These are phyloP conservation scores for Colletotrichum cereale DNA, from an alignment of 2,329 filamentous ascomycete species.

Conservation along the genomic window DNA sequence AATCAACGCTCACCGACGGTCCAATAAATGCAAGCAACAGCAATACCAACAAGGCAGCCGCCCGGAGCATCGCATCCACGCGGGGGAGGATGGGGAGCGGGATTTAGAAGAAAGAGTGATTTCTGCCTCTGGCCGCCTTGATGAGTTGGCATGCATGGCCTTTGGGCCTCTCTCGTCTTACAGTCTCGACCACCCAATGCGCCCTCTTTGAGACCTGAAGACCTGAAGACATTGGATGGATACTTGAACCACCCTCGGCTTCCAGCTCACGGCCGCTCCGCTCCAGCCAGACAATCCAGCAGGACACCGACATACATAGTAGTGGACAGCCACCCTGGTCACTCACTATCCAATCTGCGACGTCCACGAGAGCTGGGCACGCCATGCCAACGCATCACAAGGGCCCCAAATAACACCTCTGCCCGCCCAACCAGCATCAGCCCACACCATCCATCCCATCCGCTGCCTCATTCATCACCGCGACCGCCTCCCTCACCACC, in stretches of 20 bases:
- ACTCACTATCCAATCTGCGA: constrained; percentile 40
- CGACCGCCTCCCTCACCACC: constrained; percentile 13
- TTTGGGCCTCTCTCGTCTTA: constrained; percentile 34
- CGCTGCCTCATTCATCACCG: constrained; percentile 10
- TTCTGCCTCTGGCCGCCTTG: constrained; percentile 31
- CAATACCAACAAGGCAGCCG: constrained; percentile 6
- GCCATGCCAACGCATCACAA: constrained; percentile 42
- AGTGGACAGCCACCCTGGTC: constrained; percentile 27
- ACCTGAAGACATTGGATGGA: neutral
- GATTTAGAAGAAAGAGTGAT: neutral
- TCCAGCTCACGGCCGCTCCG: constrained; percentile 5
- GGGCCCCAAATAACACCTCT: constrained; percentile 37
- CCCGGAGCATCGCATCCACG: neutral
- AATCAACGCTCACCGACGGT: constrained; percentile 31
- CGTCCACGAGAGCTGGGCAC: constrained; percentile 42
- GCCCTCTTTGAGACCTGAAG: neutral
- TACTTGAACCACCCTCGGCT: neutral
- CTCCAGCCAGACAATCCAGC: constrained; percentile 1
- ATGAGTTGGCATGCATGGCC: constrained; percentile 41
- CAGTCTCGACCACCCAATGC: constrained; percentile 23
- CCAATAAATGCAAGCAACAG: constrained; percentile 29
- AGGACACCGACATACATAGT: constrained; percentile 19
- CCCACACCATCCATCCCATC: constrained; percentile 26
- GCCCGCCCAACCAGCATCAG: constrained; percentile 29
- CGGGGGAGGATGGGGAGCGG: neutral